Conservation (phyloP, 176 grass and related monocot genomes). For the Zea luxurians region DNA sequence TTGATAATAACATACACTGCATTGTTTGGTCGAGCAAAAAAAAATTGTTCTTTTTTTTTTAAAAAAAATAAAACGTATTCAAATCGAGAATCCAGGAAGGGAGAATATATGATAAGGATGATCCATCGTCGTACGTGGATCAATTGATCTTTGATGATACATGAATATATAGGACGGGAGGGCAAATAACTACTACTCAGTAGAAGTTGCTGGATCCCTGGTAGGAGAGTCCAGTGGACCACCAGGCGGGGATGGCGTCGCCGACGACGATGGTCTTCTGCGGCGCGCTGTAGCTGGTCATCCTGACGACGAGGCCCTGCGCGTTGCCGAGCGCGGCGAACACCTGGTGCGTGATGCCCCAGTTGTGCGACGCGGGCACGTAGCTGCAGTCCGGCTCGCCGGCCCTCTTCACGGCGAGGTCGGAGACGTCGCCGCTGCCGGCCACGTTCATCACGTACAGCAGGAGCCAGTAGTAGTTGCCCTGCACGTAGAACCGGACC, state of each 20-base stretch:
- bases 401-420: conserved; percentile 31
- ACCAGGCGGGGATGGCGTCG: conserved; percentile 48
- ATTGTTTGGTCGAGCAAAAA: too few species aligned
- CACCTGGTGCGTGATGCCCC: conserved; percentile 58
- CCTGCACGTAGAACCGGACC: conserved; percentile 54
- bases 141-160: too few species aligned
- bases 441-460: conserved; percentile 60
- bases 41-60: too few species aligned
- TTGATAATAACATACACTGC: too few species aligned
- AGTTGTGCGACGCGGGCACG: conserved; percentile 49
- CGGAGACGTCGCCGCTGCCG: conserved; percentile 49
- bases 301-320: conserved; percentile 35
- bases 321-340: conserved; percentile 39
- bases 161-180: too few species aligned
- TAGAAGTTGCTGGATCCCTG: conserved; percentile 63
- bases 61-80: too few species aligned
- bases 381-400: conserved; percentile 1
- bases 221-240: conserved; percentile 55
- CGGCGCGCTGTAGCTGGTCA: conserved; percentile 41
- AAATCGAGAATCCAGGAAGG: too few species aligned
- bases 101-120: too few species aligned
- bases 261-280: conserved; percentile 38
- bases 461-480: conserved; percentile 68
- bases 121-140: too few species aligned
- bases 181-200: not conserved